Base-by-base conservation (phyloP, 345 rosid species). In the Camelina hispida region DNA sequence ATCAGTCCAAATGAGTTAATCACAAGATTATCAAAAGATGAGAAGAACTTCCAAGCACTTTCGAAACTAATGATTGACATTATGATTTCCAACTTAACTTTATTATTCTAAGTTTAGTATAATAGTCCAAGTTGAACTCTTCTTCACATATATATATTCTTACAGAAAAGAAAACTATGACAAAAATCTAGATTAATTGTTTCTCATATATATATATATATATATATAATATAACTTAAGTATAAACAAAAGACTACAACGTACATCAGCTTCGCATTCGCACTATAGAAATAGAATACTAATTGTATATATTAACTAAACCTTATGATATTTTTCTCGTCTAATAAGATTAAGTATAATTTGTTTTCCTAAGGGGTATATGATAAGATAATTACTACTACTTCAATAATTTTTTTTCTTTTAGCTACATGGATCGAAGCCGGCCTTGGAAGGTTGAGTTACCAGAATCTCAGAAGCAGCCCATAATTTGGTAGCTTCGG, bases 401-500 rank as follows among this genome's bases (percentile, higher is more conserved):
- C 3, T 5, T 40, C n/a, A n/a, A n/a, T 13, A 4, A 3, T 42
- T 17, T 2, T 1, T 14, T 1, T 55, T 28, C 15, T 12, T 65
- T 52, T 60, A 72, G 66, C 13, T 79, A 73, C 71, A 73, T 17
- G 80, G 87, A 66, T 84, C 84, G 74, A 82, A 83, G 34, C 69
- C 80, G 40, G 83, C 76, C 73, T 79, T 86, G 42, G 86, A 71
- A 73, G 84, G 91, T 72, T 62, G 80, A 66, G 93, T 87, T n/a
- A 91, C 92, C 83, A 90, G 77, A 76, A 81, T 64, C 79, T 95
- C 91, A 20, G 99, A 95, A 48, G 88, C 87, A 66, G 89, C 80
- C 99, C 99, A 92, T 47, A 95, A 72, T 38, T 86, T 81, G 30
- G 85, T 76, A 68, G 97, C 97, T 83, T 89, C 99, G 0, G 55